These are phyloP conservation scores for Fusarium liriodendri DNA, from an alignment of 2,329 filamentous ascomycete genomes.

Conservation along the genomic window DNA sequence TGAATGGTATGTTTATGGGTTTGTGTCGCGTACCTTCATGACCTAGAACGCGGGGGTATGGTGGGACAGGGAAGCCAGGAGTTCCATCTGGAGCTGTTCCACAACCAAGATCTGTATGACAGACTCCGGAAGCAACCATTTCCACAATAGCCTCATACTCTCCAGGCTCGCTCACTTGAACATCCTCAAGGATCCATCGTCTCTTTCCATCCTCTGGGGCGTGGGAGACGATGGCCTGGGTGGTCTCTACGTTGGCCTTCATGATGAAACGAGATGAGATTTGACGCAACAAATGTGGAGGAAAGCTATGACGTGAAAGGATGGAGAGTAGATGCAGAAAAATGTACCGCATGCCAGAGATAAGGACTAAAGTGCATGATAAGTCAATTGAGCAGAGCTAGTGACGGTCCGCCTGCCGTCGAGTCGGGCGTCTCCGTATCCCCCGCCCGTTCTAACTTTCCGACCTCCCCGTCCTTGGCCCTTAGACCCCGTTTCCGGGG, in stretches of 20 bases:
- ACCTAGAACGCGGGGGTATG: constrained; percentile 16
- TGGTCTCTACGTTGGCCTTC: background rate
- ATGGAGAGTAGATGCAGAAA: background rate
- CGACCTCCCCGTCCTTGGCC: background rate
- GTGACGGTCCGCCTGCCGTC: background rate
- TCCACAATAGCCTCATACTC: constrained; percentile 20
- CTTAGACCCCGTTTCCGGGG: background rate
- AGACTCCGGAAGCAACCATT: constrained; percentile 17
- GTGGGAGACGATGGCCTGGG: constrained; percentile 17
- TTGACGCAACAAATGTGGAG: background rate
- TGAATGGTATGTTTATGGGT: background rate
- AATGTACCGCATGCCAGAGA: background rate
- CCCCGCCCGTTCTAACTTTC: background rate
- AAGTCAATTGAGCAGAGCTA: background rate
- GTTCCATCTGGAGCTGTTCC: constrained; percentile 19
- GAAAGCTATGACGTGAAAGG: background rate
- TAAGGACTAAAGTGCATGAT: background rate
- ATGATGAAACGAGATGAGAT: background rate
- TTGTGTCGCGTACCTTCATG: background rate
- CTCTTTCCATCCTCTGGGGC: constrained; percentile 12
- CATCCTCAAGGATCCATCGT: constrained; percentile 13
- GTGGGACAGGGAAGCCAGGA: constrained; percentile 14
- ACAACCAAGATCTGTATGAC: constrained; percentile 20
- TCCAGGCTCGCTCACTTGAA: background rate
- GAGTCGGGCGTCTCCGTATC: background rate